These are phyloP conservation scores for Kwoniella dejecticola DNA, from an alignment of 768 basidiomycete genomes.

Conservation along the genomic window DNA sequence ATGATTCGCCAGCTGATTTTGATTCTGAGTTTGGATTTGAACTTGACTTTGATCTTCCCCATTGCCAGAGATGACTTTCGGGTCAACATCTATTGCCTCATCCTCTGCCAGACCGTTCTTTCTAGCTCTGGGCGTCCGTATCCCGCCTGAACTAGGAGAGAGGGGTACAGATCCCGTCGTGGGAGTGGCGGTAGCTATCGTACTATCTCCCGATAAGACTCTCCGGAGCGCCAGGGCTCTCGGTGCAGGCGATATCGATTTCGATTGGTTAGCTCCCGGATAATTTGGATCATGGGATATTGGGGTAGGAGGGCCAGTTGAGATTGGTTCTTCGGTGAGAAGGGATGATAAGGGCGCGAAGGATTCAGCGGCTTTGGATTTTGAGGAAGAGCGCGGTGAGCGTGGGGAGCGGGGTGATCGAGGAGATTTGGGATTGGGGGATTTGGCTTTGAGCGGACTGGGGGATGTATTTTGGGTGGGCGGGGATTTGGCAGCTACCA, in stretches of 20 bases:
- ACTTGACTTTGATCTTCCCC: background rate
- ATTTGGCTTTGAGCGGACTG: background rate
- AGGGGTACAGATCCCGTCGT: constrained; percentile 12
- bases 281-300: too few species aligned
- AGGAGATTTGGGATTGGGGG: constrained; percentile 17
- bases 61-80: background rate
- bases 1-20: constrained; percentile 24
- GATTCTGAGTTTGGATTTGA: constrained; percentile 6
- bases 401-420: constrained; percentile 19
- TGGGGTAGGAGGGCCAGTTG: background rate
- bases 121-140: constrained; percentile 32
- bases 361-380: constrained; percentile 1
- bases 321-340: constrained; percentile 18
- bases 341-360: constrained; percentile 18
- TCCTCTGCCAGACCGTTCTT: constrained; percentile 14
- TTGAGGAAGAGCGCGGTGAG: constrained; percentile 10
- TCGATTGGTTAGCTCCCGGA: too few species aligned
- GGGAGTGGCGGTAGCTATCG: constrained; percentile 22
- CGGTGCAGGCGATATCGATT: background rate
- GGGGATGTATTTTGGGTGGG: background rate
- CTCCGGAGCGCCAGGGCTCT: constrained; percentile 7
- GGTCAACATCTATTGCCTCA: background rate
- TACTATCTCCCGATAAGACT: constrained; percentile 14
- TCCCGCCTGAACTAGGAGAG: constrained; percentile 35
- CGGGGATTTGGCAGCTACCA: constrained; percentile 18